Conservation (phyloP, 306 rosid genomes). For the Datisca glomerata region DNA sequence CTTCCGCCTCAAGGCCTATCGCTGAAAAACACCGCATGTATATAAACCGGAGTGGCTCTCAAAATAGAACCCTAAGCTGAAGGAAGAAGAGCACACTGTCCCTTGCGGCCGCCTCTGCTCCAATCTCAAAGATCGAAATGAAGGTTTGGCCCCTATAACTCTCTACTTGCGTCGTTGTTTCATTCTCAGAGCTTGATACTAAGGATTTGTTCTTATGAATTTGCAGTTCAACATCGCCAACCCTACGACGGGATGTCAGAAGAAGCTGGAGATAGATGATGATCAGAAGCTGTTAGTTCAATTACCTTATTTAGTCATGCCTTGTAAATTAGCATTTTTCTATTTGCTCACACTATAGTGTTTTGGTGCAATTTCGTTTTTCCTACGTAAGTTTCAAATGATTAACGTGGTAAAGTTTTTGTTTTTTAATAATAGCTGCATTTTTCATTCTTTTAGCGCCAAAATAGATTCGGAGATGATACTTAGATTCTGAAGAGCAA, state of each 20-base stretch:
- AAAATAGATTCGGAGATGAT: too few species aligned
- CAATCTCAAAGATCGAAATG: conserved; percentile 16
- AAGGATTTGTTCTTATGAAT: not conserved
- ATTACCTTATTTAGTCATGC: too few species aligned
- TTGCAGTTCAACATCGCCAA: conserved; percentile 49
- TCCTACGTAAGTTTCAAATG: too few species aligned
- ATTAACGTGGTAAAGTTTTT: too few species aligned
- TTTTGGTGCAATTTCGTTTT: too few species aligned
- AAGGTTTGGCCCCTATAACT: conserved; percentile 15
- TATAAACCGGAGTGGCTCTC: too few species aligned
- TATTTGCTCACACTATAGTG: too few species aligned
- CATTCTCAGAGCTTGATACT: not conserved
- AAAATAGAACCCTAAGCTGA: conserved; percentile 21
- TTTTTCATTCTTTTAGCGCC: too few species aligned
- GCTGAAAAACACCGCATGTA: not conserved
- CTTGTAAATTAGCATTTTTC: too few species aligned
- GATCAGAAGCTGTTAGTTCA: conserved; percentile 54
- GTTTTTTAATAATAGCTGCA: too few species aligned
- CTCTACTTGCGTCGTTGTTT: not conserved
- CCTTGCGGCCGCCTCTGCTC: conserved; percentile 13
- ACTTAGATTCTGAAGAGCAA: too few species aligned
- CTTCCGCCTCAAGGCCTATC: not conserved
- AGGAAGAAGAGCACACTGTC: not conserved
- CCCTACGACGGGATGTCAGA: conserved; percentile 59
- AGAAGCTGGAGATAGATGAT: conserved; percentile 54